Evolutionary conservation across 441 rosid genomes (phyloP).

Genomic region (Gossypium gossypioides): DNA sequence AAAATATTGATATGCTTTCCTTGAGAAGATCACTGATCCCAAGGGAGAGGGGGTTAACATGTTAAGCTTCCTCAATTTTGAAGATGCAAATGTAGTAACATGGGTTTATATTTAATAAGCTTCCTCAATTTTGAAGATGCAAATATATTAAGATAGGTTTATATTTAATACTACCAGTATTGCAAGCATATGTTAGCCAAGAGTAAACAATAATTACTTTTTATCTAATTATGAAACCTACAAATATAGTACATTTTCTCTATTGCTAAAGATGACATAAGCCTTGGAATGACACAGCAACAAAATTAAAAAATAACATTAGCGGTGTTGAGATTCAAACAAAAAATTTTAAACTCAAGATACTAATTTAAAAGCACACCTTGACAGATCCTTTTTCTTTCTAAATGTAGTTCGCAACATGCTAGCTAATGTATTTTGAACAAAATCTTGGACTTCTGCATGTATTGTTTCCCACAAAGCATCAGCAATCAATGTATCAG

Average conservation of each 20-base stretch:
- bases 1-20: not conserved
- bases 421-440: constrained; percentile 86
- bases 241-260: not conserved
- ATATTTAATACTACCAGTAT: not conserved
- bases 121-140: not conserved
- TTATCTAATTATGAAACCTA: not conserved
- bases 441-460: constrained; percentile 98
- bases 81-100: not conserved
- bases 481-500: constrained; percentile 90
- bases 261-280: not conserved
- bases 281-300: not conserved
- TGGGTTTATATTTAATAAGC: not conserved
- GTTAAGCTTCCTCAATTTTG: not conserved
- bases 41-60: not conserved
- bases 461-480: constrained; percentile 99
- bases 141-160: not conserved
- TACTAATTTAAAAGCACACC: constrained; percentile 39
- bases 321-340: constrained; percentile 1
- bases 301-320: not conserved
- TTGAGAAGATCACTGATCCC: not conserved
- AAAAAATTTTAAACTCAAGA: constrained; percentile 12
- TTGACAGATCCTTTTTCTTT: constrained; percentile 90
- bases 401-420: constrained; percentile 93
- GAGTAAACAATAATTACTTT: constrained; percentile 1
- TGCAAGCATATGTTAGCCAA: not conserved